phyloP scores from a whole-genome alignment of 2,329 filamentous ascomycete species.

The Cadophora luteo-olivacea region DNA sequence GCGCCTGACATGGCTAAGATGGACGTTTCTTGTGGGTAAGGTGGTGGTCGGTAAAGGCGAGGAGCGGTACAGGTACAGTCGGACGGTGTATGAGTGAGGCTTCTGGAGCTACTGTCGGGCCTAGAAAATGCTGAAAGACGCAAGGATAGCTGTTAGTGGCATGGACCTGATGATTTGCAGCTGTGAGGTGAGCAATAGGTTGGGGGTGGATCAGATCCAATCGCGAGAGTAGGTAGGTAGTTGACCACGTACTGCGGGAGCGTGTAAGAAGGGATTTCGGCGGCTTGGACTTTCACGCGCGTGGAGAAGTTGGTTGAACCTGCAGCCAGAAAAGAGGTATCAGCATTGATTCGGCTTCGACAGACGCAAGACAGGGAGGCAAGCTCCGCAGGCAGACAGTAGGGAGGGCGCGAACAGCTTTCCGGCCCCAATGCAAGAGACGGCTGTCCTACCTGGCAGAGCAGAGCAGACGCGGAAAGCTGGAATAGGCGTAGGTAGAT shows the following conservation, averaged over 20 bases:
- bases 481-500: not conserved
- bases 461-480: not conserved
- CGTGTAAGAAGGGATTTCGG: not conserved
- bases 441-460: not conserved
- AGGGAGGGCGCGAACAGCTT: conserved; percentile 6
- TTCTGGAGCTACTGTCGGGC: conserved; percentile 18
- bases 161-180: conserved; percentile 23
- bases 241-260: conserved; percentile 7
- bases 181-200: not conserved
- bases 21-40: conserved; percentile 24
- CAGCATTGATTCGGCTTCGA: conserved; percentile 12
- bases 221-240: conserved; percentile 10
- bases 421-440: not conserved
- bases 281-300: not conserved
- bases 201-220: conserved; percentile 9
- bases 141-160: conserved; percentile 34
- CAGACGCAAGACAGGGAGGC: not conserved
- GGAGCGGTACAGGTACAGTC: not conserved
- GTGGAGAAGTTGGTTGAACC: conserved; percentile 3
- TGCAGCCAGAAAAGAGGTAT: conserved; percentile 14
- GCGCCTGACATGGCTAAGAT: conserved; percentile 34
- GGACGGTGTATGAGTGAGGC: conserved; percentile 22
- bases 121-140: conserved; percentile 27
- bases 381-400: not conserved
- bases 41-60: conserved; percentile 20